Evolutionary conservation across 2,329 filamentous ascomycete species (phyloP), one percentile per base, ranked within the genome.

Genomic region (Ophiocordyceps sinensis): DNA sequence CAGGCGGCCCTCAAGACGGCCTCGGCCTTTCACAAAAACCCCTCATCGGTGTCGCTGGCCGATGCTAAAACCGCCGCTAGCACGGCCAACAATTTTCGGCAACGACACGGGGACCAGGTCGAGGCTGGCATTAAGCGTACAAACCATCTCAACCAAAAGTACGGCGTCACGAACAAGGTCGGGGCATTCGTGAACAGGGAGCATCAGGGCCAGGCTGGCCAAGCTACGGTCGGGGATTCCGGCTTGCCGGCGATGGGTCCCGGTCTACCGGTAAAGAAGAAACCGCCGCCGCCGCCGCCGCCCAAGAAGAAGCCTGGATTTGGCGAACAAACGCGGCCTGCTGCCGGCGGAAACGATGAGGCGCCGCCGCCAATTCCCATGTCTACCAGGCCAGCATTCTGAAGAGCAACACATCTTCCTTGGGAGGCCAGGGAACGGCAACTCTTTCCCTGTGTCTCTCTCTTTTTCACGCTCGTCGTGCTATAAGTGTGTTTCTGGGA

Each of bases 51-150:
- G 2, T 77, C 75, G 0, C 47, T 78, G 3, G 61, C 73, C 5
- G 77, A 84, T 51, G 67, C 73, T 9, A 67, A 65, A 44, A 60
- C 66, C 32, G 73, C 77, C 13, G 79, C 74, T 1, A 66, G 67
- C 26, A 82, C 77, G 31, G 71, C 73, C 32, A 79, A 76, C 47
- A 80, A 81, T 52, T 83, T 86, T 56, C 76, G 78, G 13, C 75
- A 84, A 53, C 64, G 79, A 26, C 79, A 85, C 50, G 75, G 79
- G 4, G 79, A 80, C 15, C 77, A 84, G 54, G 73, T 83, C 6
- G 70, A 73, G 1, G 62, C 72, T 6, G 79, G 79, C 0, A 66
- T 70, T 50, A 64, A 68, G 51, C 68, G 66, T 17, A 77, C 77
- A 4, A 73, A 70, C 45, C 64, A 61, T 2, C 49, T 79, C 42